Conservation (phyloP, 192 early-diverging fungal genomes). For the Coemansia sp. region DNA sequence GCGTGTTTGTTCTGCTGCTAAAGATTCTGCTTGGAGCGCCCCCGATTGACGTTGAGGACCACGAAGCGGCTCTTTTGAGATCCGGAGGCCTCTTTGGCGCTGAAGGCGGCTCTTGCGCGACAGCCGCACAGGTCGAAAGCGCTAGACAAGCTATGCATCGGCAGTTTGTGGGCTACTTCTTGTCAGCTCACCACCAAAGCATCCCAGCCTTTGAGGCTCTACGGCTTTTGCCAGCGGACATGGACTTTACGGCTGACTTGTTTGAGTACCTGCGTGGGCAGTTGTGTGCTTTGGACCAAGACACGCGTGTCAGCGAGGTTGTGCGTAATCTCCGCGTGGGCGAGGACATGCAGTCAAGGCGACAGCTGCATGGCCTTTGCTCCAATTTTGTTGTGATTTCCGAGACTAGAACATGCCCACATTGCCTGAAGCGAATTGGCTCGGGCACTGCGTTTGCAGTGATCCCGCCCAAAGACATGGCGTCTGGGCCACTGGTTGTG, state of each 20-base stretch:
- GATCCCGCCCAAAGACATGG: conserved; percentile 15
- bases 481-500: conserved; percentile 21
- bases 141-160: conserved; percentile 20
- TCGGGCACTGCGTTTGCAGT: conserved; percentile 46
- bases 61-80: conserved; percentile 10
- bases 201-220: conserved; percentile 36
- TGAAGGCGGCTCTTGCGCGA: not conserved
- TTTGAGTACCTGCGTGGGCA: conserved; percentile 53
- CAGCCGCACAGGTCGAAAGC: conserved; percentile 8
- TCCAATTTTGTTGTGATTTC: conserved; percentile 29
- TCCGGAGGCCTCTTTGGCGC: not conserved
- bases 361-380: conserved; percentile 29
- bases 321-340: conserved; percentile 29
- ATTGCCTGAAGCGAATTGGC: conserved; percentile 54
- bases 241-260: conserved; percentile 44
- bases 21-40: conserved; percentile 28
- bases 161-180: conserved; percentile 33
- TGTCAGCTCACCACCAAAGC: conserved; percentile 28
- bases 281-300: conserved; percentile 47
- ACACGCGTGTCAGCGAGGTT: conserved; percentile 28
- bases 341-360: conserved; percentile 37
- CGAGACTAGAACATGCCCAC: conserved; percentile 43
- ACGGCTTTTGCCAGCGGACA: conserved; percentile 41
- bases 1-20: conserved; percentile 39
- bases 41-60: conserved; percentile 32